Conservation (phyloP, 768 basidiomycete species). For the Leccinum longicurvipes region DNA sequence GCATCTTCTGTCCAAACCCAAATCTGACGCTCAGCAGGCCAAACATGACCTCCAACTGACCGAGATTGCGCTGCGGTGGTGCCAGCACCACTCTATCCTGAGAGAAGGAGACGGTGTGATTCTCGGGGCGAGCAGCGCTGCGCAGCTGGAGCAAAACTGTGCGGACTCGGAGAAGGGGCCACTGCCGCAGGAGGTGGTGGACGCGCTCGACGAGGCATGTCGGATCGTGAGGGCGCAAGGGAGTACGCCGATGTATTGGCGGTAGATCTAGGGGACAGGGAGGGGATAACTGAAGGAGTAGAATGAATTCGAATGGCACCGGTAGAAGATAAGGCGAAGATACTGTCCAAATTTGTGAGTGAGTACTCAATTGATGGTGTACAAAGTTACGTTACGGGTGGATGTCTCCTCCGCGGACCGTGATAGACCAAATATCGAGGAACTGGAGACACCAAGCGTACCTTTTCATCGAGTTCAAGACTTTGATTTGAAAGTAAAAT, state of each 20-base stretch:
- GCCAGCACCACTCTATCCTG: conserved; percentile 52
- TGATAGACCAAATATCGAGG: not conserved
- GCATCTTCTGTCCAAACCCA: not conserved
- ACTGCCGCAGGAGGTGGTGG: conserved; percentile 49
- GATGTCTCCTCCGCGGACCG: not conserved
- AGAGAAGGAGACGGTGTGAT: conserved; percentile 44
- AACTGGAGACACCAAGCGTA: not conserved
- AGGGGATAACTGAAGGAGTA: not conserved
- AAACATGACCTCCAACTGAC: conserved; percentile 45
- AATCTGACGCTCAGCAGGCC: conserved; percentile 9
- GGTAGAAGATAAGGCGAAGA: too few relatives aligned
- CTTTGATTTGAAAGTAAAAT: not conserved
- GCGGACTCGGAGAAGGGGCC: conserved; percentile 50
- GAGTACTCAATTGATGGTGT: not conserved
- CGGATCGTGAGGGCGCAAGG: conserved; percentile 35
- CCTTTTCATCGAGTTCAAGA: not conserved
- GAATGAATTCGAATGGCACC: too few relatives aligned
- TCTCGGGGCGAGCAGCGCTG: conserved; percentile 45
- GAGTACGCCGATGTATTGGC: conserved; percentile 37
- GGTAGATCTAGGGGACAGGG: not conserved
- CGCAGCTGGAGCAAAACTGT: conserved; percentile 44
- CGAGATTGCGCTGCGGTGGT: conserved; percentile 61
- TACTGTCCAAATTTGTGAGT: not conserved
- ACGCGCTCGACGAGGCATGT: conserved; percentile 50
- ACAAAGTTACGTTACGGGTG: not conserved